Percentiles rank a stretch among this genome's conserved stretches.
Evolutionary conservation across 345 rosid genomes (phyloP).

Genomic region (Carallia brachiata): DNA sequence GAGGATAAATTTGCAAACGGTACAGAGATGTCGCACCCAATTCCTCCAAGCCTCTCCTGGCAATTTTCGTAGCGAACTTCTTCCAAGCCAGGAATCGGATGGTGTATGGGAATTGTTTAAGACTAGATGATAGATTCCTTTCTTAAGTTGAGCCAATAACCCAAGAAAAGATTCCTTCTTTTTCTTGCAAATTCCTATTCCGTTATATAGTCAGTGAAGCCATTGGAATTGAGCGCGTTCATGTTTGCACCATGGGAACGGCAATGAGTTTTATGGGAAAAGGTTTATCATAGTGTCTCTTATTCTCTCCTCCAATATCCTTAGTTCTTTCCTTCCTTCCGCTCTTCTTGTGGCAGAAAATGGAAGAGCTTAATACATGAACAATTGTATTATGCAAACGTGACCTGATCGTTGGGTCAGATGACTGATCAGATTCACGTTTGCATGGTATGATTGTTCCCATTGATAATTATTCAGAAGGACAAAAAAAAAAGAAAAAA

Average conservation of each 20-base stretch:
- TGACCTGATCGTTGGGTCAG: too few relatives aligned
- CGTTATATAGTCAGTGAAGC: not conserved
- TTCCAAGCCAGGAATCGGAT: constrained; percentile 25
- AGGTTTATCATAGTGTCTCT: constrained; percentile 29
- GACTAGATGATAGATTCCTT: constrained; percentile 28
- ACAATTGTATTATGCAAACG: too few relatives aligned
- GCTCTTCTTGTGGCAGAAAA: too few relatives aligned
- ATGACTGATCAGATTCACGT: too few relatives aligned
- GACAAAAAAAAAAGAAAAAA: too few relatives aligned
- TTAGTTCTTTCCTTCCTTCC: not conserved
- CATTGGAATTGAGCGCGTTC: not conserved
- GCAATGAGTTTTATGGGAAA: constrained; percentile 56
- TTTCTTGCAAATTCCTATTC: not conserved
- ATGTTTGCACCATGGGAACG: constrained; percentile 45
- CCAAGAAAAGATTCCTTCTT: constrained; percentile 3
- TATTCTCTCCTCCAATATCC: not conserved
- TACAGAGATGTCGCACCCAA: not conserved
- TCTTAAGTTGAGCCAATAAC: constrained; percentile 17
- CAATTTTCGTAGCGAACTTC: not conserved
- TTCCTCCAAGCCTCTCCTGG: not conserved
- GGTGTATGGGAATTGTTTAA: not conserved
- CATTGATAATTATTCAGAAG: too few relatives aligned
- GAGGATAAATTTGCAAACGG: not conserved
- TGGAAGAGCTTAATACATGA: not conserved
- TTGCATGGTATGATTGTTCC: too few relatives aligned